Conservation (phyloP, 129 eudicot genomes). For the Solidago caesia region DNA sequence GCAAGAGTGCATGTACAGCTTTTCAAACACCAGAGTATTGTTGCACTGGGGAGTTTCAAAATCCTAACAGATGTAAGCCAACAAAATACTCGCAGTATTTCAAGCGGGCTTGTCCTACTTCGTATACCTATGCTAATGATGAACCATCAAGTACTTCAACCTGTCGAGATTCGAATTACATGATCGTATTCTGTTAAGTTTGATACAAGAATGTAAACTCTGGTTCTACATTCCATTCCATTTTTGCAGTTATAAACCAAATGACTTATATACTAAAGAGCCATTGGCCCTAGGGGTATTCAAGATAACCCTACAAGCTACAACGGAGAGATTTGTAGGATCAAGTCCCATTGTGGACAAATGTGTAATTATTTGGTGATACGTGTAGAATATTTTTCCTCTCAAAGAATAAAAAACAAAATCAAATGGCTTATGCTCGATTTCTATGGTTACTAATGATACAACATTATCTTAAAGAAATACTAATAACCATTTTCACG, state of each 20-base stretch:
- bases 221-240: not conserved
- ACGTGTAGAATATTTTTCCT: too few species aligned
- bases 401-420: too few species aligned
- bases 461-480: not conserved
- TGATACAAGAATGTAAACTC: not conserved
- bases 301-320: too few species aligned
- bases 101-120: constrained; percentile 47
- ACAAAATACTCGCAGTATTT: constrained; percentile 40
- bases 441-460: not conserved
- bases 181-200: constrained; percentile 39
- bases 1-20: constrained; percentile 56
- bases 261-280: too few species aligned
- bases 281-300: too few species aligned
- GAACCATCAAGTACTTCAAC: constrained; percentile 47
- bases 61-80: constrained; percentile 45
- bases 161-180: constrained; percentile 43
- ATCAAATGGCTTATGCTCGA: not conserved
- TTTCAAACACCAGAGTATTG: constrained; percentile 44
- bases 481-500: not conserved
- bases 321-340: too few species aligned
- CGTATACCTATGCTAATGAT: constrained; percentile 55
- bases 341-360: too few species aligned
- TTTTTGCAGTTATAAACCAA: not conserved
- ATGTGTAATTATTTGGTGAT: too few species aligned
- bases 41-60: constrained; percentile 44